Evolutionary conservation across 2,329 filamentous ascomycete species (phyloP), one percentile per base, ranked within the genome.

Genomic region (Calonectria honghensis): DNA sequence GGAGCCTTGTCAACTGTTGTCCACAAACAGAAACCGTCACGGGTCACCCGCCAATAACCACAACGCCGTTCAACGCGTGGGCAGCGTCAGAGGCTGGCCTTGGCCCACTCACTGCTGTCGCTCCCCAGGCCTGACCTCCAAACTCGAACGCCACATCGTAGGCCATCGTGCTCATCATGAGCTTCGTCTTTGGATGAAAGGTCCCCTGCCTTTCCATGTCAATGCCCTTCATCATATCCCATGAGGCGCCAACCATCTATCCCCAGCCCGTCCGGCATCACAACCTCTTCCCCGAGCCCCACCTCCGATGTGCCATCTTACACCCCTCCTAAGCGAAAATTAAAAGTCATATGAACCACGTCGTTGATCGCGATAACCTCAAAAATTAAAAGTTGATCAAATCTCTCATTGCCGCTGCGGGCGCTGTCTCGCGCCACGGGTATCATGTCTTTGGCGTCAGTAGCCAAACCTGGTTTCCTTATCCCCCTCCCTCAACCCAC

Each of bases 381-480:
- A 45, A 39, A 54, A 70, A 68, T 54, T 31, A 45, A 67, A 37
- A 27, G 45, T 16, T 11, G 10, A 54, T 45, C 32, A 70, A 72
- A 72, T 57, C 27, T 35, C 51, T 52, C 64, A 57, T 67, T 52
- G 75, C 75, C 61, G 72, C 68, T 79, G 50, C 63, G 61, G 75
- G 74, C 69, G 37, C 63, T 16, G 14, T 24, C 41, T 64, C 70
- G 52, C 63, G 54, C 76, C 78, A 80, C 67, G 79, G 79, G 76
- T 79, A 81, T 81, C 79, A 78, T 79, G 66, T 75, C 45, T 75
- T 45, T 78, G 73, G 52, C 68, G 72, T 69, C 50, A 71, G 70
- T 66, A 68, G 39, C 59, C 59, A 66, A 72, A 35, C 61, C 50
- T 41, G 24, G 50, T 52, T 54, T 68, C 31, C 29, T 32, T 65